Evolutionary conservation across 495 filamentous ascomycete genomes (phyloP), one percentile per base, ranked within the genome.

Genomic region (Aspergillus bertholletiae): DNA sequence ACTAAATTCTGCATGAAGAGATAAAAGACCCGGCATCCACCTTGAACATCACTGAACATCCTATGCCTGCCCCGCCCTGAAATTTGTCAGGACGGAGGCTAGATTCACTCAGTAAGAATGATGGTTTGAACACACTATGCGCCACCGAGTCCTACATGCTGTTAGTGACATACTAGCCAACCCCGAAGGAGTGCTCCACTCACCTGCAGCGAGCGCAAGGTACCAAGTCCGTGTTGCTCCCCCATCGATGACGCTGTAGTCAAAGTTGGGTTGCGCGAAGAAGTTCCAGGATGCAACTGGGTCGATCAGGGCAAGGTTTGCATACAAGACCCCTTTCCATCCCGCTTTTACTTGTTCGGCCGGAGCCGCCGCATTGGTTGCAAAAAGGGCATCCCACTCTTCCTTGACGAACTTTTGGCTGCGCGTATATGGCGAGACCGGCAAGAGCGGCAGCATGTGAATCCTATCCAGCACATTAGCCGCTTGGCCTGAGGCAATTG

Each of bases 381-480:
- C 64, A 56, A 97, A 97, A 60, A 86, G 90, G 13, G 78, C 78
- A 24, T 86, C 74, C 94, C 95, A 98, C 70, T 98, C 94, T 69
- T 96, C 80, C 18, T 66, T 65, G 3, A 95, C 90, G 59, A 96
- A 97, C 0, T 72, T 70, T n/a, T 65, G 60, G 2, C 76, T 76
- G 17, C 95, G 84, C 3, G 84, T 86, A 50, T 87, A 83, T 17
- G 85, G 73, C 0, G 84, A 85, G 51, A 77, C 78, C 1, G 94
- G 89, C 30, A 88, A 79, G 45, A 96, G 77, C 1, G 95, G 94
- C 34, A 98, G 72, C 94, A 98, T 98, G 74, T 98, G 94, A 54
- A 98, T 97, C 48, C 88, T 77, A 40, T 32, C 3, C 1, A 27
- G 26, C 24, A 17, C 28, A 8, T 26, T 23, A 17, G 24, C 3